Evolutionary conservation across 2,329 filamentous ascomycete genomes (phyloP).

Genomic region (Aspergillus sp.): DNA sequence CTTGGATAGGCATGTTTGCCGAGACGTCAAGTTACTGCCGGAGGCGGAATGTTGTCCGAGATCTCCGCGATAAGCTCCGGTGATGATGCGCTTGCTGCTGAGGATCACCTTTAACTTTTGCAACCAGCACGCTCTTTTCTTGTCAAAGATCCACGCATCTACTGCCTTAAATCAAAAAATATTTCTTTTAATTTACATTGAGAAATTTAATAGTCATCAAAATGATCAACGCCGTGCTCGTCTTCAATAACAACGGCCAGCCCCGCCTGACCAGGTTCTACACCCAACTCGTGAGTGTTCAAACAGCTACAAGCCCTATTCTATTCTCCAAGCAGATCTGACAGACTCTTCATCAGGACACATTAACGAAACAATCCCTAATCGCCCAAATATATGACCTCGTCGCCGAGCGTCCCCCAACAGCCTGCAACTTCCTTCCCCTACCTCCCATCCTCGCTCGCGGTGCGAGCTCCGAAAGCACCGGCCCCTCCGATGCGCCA

Average conservation of each 20-base stretch:
- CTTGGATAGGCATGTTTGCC: slow-evolving; percentile 16
- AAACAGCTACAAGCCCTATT: neutral
- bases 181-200: neutral
- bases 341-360: slow-evolving; percentile 66
- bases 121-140: neutral
- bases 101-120: neutral
- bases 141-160: neutral
- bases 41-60: slow-evolving; percentile 12
- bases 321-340: neutral
- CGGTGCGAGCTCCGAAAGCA: slow-evolving; percentile 46
- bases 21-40: slow-evolving; percentile 1
- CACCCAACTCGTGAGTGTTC: slow-evolving; percentile 74
- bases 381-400: slow-evolving; percentile 97
- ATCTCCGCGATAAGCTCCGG: slow-evolving; percentile 18
- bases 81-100: neutral
- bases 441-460: slow-evolving; percentile 64
- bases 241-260: slow-evolving; percentile 98
- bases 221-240: slow-evolving; percentile 98
- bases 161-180: neutral
- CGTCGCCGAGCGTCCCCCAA: slow-evolving; percentile 85
- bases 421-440: slow-evolving; percentile 96
- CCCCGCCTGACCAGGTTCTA: slow-evolving; percentile 98
- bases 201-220: slow-evolving; percentile 10
- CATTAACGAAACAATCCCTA: slow-evolving; percentile 91
- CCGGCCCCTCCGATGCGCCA: slow-evolving; percentile 78